Conservation (phyloP, 495 filamentous ascomycete genomes). For the Penicillium daleae region DNA sequence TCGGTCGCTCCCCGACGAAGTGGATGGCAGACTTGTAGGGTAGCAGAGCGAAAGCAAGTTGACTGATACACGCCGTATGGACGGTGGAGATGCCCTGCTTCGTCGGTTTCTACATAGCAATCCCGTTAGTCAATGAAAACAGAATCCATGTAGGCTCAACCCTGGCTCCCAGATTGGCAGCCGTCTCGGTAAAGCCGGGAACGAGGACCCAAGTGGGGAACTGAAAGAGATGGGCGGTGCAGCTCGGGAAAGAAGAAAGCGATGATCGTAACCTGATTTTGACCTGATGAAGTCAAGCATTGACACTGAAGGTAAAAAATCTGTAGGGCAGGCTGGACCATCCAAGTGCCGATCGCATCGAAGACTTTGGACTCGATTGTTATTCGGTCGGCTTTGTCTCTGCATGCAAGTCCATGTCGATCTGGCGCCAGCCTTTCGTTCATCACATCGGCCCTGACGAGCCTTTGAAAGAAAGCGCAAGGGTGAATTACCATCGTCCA, state of each 20-base stretch:
- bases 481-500: neutral
- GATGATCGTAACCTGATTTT: neutral
- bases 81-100: neutral
- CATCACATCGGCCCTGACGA: neutral
- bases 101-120: neutral
- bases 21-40: neutral
- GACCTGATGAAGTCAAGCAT: constrained; percentile 5
- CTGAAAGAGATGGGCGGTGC: neutral
- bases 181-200: neutral
- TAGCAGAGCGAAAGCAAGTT: neutral
- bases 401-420: constrained; percentile 11
- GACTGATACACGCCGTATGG: neutral
- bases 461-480: constrained; percentile 1
- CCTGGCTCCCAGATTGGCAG: neutral
- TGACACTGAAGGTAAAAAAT: neutral
- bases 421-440: constrained; percentile 15
- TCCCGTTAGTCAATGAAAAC: neutral
- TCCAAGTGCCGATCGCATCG: neutral
- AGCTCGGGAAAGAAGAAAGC: neutral
- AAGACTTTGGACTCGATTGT: neutral
- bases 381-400: neutral
- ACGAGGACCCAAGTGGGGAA: neutral
- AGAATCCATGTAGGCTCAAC: neutral
- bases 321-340: neutral
- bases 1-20: neutral